Conservation (phyloP, 768 basidiomycete species). For the Boletus pseudo-olivaceus region DNA sequence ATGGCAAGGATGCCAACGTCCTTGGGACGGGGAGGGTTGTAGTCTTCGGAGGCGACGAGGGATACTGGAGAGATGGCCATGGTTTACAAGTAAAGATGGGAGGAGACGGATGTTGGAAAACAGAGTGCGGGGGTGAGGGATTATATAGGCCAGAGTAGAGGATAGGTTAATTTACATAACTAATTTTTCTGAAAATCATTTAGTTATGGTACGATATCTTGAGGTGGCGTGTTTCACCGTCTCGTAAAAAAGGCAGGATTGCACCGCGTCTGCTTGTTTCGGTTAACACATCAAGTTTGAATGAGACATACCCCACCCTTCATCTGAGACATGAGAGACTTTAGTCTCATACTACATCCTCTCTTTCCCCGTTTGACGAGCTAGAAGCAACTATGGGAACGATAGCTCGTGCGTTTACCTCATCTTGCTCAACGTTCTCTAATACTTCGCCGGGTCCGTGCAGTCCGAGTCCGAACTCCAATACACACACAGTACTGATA, state of each 20-base stretch:
- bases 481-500: neutral
- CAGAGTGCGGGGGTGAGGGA: neutral
- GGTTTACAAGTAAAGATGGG: neutral
- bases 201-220: conserved; percentile 29
- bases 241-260: neutral
- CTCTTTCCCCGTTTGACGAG: too few relatives aligned
- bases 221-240: conserved; percentile 28
- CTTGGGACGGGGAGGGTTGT: conserved; percentile 58
- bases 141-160: conserved; percentile 22
- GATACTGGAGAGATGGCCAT: conserved; percentile 27
- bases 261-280: neutral
- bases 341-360: neutral
- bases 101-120: neutral
- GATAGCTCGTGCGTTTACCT: neutral
- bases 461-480: neutral
- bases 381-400: neutral
- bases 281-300: neutral
- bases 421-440: neutral
- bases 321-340: conserved; percentile 5
- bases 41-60: conserved; percentile 7
- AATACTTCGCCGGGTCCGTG: neutral
- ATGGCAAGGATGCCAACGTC: conserved; percentile 93
- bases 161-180: conserved; percentile 26
- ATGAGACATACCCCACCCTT: neutral
- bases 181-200: conserved; percentile 15